A percentile compares a stretch with the other conserved stretches of the same genome.
Conservation (phyloP, 352 stramenopile genomes). For the Peronospora farinosa region DNA sequence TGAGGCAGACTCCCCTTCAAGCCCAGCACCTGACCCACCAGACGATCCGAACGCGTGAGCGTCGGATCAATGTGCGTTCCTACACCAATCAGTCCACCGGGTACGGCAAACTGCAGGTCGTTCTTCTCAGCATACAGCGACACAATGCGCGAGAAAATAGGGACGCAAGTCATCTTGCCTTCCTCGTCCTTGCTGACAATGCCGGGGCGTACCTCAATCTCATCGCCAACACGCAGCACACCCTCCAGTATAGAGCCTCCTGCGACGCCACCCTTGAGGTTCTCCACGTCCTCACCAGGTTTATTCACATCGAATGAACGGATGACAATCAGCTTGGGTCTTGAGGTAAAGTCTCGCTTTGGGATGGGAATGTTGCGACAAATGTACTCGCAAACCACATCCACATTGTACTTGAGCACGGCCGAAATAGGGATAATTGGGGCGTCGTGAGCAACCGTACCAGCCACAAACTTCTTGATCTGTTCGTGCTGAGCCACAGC, state of each 20-base stretch:
- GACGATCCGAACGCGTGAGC: slow-evolving; percentile 96
- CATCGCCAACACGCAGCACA: slow-evolving; percentile 95
- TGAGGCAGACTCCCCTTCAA: slow-evolving; percentile 96
- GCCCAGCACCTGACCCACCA: slow-evolving; percentile 98
- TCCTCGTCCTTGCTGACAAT: slow-evolving; percentile 98
- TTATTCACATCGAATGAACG: slow-evolving; percentile 99
- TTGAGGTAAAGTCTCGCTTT: slow-evolving; percentile 96
- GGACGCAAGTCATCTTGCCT: slow-evolving; percentile 91
- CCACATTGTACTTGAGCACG: slow-evolving; percentile 99
- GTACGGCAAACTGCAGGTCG: slow-evolving; percentile 98
- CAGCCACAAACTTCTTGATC: slow-evolving; percentile 88
- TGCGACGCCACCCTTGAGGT: slow-evolving; percentile 92
- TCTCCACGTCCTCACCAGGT: slow-evolving; percentile 96
- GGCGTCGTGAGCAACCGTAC: slow-evolving; percentile 91
- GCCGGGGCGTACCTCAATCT: slow-evolving; percentile 99
- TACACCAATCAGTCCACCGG: slow-evolving; percentile 98
- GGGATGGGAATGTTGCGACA: slow-evolving; percentile 98
- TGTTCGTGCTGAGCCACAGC: slow-evolving; percentile 97
- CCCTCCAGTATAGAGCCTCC: slow-evolving; percentile 94
- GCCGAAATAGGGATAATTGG: slow-evolving; percentile 99
- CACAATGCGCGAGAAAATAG: slow-evolving; percentile 92
- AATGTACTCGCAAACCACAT: slow-evolving; percentile 99
- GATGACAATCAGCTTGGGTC: slow-evolving; percentile 99
- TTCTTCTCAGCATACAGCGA: slow-evolving; percentile 99
- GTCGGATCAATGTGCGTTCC: slow-evolving; percentile 99